Evolutionary conservation across 345 rosid species (phyloP).

Genomic region (Brassica juncea): DNA sequence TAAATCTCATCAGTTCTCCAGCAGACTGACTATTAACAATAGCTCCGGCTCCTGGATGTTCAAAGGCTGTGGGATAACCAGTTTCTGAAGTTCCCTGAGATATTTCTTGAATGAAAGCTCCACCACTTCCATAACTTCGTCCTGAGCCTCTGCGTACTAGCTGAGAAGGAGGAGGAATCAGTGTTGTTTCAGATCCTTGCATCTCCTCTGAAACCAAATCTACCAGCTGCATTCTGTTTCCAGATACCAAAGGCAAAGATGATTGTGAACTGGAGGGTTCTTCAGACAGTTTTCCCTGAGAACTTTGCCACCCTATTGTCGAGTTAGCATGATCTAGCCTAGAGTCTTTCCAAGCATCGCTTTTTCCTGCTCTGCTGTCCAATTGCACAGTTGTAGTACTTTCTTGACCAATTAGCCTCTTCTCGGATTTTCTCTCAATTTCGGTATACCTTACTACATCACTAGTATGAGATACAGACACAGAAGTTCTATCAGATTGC

Average conservation of each 20-base stretch:
- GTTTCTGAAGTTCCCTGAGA: conserved; percentile 49
- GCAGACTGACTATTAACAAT: conserved; percentile 38
- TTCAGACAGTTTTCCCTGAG: conserved; percentile 40
- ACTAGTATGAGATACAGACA: conserved; percentile 43
- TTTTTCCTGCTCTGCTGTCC: conserved; percentile 38
- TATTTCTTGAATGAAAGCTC: conserved; percentile 42
- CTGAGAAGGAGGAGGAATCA: conserved; percentile 64
- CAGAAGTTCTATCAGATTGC: conserved; percentile 50
- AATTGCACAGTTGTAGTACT: conserved; percentile 38
- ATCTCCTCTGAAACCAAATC: conserved; percentile 43
- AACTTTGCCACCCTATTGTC: conserved; percentile 33
- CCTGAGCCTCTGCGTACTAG: conserved; percentile 45
- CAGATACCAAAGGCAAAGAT: conserved; percentile 44
- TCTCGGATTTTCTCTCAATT: conserved; percentile 49
- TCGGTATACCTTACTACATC: conserved; percentile 39
- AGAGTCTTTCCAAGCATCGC: conserved; percentile 37
- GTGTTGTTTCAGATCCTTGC: conserved; percentile 48
- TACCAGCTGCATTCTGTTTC: conserved; percentile 40
- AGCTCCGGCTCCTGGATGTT: conserved; percentile 39
- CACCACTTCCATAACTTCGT: conserved; percentile 35
- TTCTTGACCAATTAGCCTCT: conserved; percentile 50
- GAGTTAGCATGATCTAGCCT: conserved; percentile 42
- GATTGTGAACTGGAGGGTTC: conserved; percentile 47
- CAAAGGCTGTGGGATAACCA: conserved; percentile 39
- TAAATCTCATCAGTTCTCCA: conserved; percentile 39